These are phyloP conservation scores for Pharus latifolius DNA, from an alignment of 176 grass and related monocot species.

Conservation along the genomic window DNA sequence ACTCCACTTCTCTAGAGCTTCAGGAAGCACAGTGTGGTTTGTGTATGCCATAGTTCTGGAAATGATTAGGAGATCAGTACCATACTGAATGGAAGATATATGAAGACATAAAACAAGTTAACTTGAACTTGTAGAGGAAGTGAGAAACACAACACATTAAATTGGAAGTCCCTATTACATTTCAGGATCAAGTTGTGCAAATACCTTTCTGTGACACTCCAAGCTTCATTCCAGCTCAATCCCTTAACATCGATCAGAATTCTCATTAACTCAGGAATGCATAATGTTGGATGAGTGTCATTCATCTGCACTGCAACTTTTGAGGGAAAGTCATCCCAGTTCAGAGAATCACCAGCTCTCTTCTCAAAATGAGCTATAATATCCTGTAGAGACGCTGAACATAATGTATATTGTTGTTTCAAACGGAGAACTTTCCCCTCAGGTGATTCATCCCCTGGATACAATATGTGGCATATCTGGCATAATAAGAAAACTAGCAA, in stretches of 20 bases:
- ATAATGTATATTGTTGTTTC: slow-evolving; percentile 96
- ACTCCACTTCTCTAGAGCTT: slow-evolving; percentile 99
- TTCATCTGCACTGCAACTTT: slow-evolving; percentile 99
- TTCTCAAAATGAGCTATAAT: slow-evolving; percentile 86
- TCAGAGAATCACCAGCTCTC: slow-evolving; percentile 66
- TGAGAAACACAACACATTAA: neutral
- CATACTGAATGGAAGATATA: neutral
- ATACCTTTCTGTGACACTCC: slow-evolving; percentile 95
- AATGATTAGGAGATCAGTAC: slow-evolving; percentile 7
- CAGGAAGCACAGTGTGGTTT: slow-evolving; percentile 96
- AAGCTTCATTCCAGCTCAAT: slow-evolving; percentile 71
- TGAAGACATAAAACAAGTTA: neutral
- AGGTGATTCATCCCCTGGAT: slow-evolving; percentile 83
- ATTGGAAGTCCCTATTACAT: neutral
- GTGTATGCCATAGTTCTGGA: slow-evolving; percentile 91
- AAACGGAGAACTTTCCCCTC: slow-evolving; percentile 94
- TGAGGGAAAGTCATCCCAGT: slow-evolving; percentile 82
- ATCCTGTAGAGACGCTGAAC: slow-evolving; percentile 96
- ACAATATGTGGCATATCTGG: slow-evolving; percentile 90
- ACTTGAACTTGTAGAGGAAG: neutral
- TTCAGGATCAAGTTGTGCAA: neutral
- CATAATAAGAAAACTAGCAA: slow-evolving; percentile 9
- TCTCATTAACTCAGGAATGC: slow-evolving; percentile 97
- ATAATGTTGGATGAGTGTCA: slow-evolving; percentile 95
- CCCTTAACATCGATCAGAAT: slow-evolving; percentile 94